Evolutionary conservation across 2,329 filamentous ascomycete species (phyloP), one percentile per base, ranked within the genome.

Genomic region (Ampelomyces quisqualis): DNA sequence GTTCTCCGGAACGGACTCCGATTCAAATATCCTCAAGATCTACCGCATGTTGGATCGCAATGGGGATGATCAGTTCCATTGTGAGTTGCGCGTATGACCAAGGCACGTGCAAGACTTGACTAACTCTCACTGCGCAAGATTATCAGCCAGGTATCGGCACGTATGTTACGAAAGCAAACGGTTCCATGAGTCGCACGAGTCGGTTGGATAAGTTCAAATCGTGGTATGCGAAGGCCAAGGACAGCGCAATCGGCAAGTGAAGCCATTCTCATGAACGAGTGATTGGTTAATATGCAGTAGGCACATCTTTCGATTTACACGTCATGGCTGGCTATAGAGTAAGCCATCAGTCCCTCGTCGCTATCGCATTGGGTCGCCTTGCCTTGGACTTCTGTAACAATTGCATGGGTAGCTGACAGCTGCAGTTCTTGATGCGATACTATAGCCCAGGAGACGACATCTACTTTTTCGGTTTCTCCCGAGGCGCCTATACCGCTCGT

Each of bases 241-340:
- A 93, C 64, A 87, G 85, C 3, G 88, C 87, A 7, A 69, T 94
- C 14, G 62, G 62, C 55, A 45, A 13, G 48, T 26, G 34, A 33
- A n/a, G 3, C 17, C 2, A 11, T 17, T 22, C 2, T 24, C 17
- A 32, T 19, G 17, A 1, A 28, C 13, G 19, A 11, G 15, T 18
- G 15, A 4, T 28, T 13, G 14, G 19, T 37, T 55, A 20, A 57
- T 17, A 3, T 18, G 2, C 1, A 9, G 19, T 14, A 45, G 88
- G 88, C 1, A 85, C 85, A 0, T 88, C 84, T 0, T 91, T 94
- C 50, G 86, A 86, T 52, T 78, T 88, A 41, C 88, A 93, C 68
- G 88, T 93, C 8, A 86, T 93, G 54, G 87, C 84, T 6, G 88
- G 86, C 1, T 93, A 93, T 67, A 82, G 83, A 39, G 88, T 90